These are phyloP conservation scores for Pichia thaimueangensis DNA, from an alignment of 805 yeast genomes.

Conservation along the genomic window DNA sequence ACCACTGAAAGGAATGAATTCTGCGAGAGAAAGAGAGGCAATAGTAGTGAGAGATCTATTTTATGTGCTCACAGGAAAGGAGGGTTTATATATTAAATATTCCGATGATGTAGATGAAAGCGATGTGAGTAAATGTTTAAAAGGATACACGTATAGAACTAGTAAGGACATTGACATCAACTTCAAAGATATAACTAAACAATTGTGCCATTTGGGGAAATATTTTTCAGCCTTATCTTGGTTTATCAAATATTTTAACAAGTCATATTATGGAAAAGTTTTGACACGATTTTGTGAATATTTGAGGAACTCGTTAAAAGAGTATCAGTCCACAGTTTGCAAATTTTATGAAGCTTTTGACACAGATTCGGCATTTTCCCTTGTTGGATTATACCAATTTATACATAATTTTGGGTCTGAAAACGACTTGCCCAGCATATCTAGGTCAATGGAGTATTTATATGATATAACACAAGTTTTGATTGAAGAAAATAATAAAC, in stretches of 20 bases:
- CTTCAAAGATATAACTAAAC: conserved; percentile 60
- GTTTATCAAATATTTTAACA: conserved; percentile 57
- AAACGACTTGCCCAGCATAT: conserved; percentile 18
- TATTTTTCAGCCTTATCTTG: conserved; percentile 50
- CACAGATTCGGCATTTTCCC: conserved; percentile 44
- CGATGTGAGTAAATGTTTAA: conserved; percentile 34
- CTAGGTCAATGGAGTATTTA: conserved; percentile 42
- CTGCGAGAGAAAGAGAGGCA: conserved; percentile 61
- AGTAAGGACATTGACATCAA: conserved; percentile 69
- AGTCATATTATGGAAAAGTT: conserved; percentile 56
- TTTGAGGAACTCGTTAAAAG: conserved; percentile 40
- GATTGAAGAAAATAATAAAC: conserved; percentile 39
- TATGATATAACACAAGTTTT: conserved; percentile 48
- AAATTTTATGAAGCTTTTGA: conserved; percentile 50
- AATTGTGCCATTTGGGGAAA: conserved; percentile 57
- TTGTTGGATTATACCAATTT: conserved; percentile 52
- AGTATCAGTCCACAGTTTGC: conserved; percentile 29
- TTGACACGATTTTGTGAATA: conserved; percentile 67
- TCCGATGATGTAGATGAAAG: conserved; percentile 52
- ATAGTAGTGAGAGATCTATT: conserved; percentile 65
- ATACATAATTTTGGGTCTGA: conserved; percentile 22
- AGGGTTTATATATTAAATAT: conserved; percentile 72
- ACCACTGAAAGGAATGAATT: conserved; percentile 14
- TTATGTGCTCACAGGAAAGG: conserved; percentile 61
- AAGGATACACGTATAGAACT: conserved; percentile 72